Percentiles rank a stretch among this genome's conserved stretches.
Evolutionary conservation across 208 protist genomes (phyloP).

Genomic region (Leishmania martiniquensis): DNA sequence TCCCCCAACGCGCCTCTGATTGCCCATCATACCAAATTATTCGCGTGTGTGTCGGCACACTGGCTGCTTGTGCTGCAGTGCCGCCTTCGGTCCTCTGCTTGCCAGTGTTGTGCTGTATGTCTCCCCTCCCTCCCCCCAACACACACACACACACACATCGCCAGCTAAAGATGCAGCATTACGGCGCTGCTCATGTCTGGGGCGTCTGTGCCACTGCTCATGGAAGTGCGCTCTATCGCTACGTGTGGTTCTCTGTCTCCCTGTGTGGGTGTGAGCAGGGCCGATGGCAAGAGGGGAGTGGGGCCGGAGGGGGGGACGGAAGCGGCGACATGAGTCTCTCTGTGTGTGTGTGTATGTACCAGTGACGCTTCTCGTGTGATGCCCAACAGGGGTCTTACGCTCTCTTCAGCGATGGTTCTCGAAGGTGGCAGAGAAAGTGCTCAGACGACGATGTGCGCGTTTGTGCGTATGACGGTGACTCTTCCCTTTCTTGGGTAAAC

Average conservation of each 20-base stretch:
- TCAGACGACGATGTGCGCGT: background rate
- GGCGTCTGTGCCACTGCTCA: background rate
- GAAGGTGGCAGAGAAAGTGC: background rate
- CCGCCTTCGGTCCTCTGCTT: background rate
- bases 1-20: no score
- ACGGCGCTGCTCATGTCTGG: background rate
- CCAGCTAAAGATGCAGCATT: background rate
- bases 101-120: background rate
- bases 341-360: background rate
- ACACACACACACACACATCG: background rate
- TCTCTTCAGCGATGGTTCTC: background rate
- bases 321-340: no score
- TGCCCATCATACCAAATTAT: background rate
- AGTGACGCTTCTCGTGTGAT: background rate
- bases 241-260: background rate
- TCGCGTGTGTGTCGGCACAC: background rate
- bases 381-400: background rate
- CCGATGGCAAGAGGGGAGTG: background rate
- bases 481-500: background rate
- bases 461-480: background rate
- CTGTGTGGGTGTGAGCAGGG: background rate
- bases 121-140: background rate
- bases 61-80: background rate
- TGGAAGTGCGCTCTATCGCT: background rate
- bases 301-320: background rate